Percentiles rank a stretch among this genome's conserved stretches.
phyloP scores from a whole-genome alignment of 2,329 filamentous ascomycete genomes.

The Rhexocercosporidium sp. region DNA sequence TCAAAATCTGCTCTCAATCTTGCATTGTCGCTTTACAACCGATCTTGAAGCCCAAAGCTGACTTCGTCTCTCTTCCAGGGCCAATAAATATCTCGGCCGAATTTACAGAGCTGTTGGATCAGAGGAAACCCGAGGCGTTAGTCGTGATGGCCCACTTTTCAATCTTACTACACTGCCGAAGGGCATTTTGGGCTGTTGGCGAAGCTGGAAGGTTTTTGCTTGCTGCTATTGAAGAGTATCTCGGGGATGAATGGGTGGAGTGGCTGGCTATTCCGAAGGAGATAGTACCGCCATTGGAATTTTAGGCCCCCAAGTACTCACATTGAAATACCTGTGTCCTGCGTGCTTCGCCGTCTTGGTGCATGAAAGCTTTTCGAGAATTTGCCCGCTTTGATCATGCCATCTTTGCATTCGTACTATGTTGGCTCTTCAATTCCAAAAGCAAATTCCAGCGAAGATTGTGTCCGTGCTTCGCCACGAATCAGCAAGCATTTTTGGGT shows the following conservation, averaged over 20 bases:
- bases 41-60: background rate
- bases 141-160: constrained; percentile 46
- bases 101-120: constrained; percentile 41
- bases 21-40: too few relatives aligned
- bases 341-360: too few relatives aligned
- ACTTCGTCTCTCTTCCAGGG: constrained; percentile 29
- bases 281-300: background rate
- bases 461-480: too few relatives aligned
- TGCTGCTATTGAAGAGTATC: constrained; percentile 27
- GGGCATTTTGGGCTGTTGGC: constrained; percentile 37
- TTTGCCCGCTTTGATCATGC: too few relatives aligned
- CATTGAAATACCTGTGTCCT: background rate
- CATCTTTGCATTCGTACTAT: too few relatives aligned
- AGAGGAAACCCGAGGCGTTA: constrained; percentile 44
- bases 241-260: constrained; percentile 29
- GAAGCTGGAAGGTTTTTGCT: constrained; percentile 35
- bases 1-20: background rate
- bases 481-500: background rate
- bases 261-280: constrained; percentile 12
- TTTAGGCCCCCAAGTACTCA: background rate
- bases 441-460: too few relatives aligned
- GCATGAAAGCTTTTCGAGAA: too few relatives aligned
- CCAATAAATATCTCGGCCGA: constrained; percentile 43
- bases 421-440: too few relatives aligned
- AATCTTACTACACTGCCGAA: constrained; percentile 40